These are phyloP conservation scores for Globisporangium recalcitrans DNA, from an alignment of 352 stramenopile genomes.

Conservation along the genomic window DNA sequence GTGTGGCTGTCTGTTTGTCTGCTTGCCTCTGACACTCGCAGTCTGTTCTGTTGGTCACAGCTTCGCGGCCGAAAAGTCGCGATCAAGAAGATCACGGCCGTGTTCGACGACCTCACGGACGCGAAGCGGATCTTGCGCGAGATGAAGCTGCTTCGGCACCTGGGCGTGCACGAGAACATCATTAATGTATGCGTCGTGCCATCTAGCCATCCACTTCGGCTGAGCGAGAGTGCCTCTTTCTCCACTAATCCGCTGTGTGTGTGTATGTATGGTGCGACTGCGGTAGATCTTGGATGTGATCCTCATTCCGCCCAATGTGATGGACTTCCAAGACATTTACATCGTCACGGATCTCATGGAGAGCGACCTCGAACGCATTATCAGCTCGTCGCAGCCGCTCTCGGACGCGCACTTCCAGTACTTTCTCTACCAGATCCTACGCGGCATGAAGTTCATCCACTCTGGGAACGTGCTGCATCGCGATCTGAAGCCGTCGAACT, in stretches of 20 bases:
- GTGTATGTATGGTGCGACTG: too few relatives aligned
- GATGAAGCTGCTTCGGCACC: slow-evolving; percentile 90
- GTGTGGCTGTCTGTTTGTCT: background rate
- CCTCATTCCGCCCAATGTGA: slow-evolving; percentile 74
- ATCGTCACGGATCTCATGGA: slow-evolving; percentile 92
- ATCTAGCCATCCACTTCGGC: too few relatives aligned
- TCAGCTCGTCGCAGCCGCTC: slow-evolving; percentile 80
- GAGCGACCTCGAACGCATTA: slow-evolving; percentile 89
- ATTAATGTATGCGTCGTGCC: slow-evolving; percentile 66
- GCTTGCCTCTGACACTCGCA: background rate
- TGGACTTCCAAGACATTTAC: slow-evolving; percentile 89
- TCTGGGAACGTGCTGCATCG: slow-evolving; percentile 92
- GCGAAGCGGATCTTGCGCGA: slow-evolving; percentile 91
- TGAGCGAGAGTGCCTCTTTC: background rate
- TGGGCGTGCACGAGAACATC: slow-evolving; percentile 90
- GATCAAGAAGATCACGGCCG: slow-evolving; percentile 92
- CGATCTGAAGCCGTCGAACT: slow-evolving; percentile 86
- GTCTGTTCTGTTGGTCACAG: slow-evolving; percentile 22
- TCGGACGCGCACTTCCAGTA: slow-evolving; percentile 88
- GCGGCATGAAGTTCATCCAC: slow-evolving; percentile 97
- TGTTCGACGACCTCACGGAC: slow-evolving; percentile 90
- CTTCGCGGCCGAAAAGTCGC: slow-evolving; percentile 80
- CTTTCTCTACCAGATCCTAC: slow-evolving; percentile 90
- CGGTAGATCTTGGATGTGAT: slow-evolving; percentile 80
- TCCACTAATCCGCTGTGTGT: background rate